Percentiles rank a stretch among this genome's conserved stretches.
Evolutionary conservation across 345 rosid genomes (phyloP).

Genomic region (Arabidopsis suecica): DNA sequence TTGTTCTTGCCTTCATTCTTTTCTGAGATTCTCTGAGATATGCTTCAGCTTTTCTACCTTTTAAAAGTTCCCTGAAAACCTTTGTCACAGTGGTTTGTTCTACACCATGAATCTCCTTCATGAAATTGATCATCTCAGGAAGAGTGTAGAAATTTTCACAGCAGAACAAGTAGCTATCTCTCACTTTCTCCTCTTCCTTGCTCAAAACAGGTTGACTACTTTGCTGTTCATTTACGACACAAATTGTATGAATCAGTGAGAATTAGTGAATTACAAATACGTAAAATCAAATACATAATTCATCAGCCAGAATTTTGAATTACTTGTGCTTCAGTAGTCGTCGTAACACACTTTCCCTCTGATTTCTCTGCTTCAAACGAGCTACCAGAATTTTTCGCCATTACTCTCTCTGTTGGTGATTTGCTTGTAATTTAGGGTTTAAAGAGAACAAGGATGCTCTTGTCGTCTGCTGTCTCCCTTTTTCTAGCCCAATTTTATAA

Average conservation of each 20-base stretch:
- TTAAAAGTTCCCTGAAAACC: conserved; percentile 3
- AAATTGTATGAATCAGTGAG: not conserved
- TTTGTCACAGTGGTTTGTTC: not conserved
- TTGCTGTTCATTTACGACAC: not conserved
- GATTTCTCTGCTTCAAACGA: not conserved
- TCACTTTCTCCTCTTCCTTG: conserved; percentile 1
- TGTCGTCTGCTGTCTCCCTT: not conserved
- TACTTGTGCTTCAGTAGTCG: not conserved
- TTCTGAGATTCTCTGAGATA: conserved; percentile 11
- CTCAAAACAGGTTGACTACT: not conserved
- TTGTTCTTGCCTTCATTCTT: conserved; percentile 6
- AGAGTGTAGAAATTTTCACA: conserved; percentile 7
- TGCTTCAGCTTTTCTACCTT: conserved; percentile 5
- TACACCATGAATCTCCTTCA: not conserved
- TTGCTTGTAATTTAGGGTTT: conserved; percentile 1
- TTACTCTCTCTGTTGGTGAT: not conserved
- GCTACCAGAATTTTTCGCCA: not conserved
- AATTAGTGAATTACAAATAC: not conserved
- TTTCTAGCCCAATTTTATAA: not conserved
- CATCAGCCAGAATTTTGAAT: not conserved
- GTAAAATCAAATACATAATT: not conserved
- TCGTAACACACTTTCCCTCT: not conserved
- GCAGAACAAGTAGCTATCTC: not conserved
- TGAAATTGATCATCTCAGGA: conserved; percentile 7
- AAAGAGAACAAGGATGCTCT: not conserved